phyloP scores from a whole-genome alignment of 129 eudicot species.

The Flaveria bidentis region DNA sequence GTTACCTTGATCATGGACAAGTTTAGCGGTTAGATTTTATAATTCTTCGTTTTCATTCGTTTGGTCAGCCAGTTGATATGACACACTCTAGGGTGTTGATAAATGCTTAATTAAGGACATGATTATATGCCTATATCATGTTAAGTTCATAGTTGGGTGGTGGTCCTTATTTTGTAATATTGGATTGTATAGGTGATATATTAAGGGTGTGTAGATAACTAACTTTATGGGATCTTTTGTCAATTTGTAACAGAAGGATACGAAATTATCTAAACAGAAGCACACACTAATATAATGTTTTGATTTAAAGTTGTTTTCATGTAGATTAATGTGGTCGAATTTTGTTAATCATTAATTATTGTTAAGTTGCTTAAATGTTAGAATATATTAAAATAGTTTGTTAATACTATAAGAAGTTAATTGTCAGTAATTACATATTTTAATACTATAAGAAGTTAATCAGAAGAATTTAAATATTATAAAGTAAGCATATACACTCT shows the following conservation, averaged over 20 bases:
- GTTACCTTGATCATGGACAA: background rate
- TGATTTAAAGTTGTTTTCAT: background rate
- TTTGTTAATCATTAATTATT: no score
- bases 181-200: background rate
- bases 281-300: background rate
- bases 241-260: background rate
- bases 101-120: background rate
- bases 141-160: constrained; percentile 1
- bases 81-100: constrained; percentile 6
- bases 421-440: no score
- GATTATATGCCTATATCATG: background rate
- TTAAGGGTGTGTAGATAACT: background rate
- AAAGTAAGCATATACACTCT: no score
- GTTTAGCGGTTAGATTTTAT: background rate
- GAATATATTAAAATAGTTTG: no score
- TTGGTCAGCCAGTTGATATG: background rate
- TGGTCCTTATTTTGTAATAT: background rate
- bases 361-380: no score
- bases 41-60: background rate
- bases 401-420: no score
- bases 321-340: background rate
- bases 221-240: background rate
- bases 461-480: no score
- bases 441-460: no score
- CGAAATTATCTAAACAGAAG: background rate